Evolutionary conservation across 179 eudicot species (phyloP).

Genomic region (Amaranthus tricolor): DNA sequence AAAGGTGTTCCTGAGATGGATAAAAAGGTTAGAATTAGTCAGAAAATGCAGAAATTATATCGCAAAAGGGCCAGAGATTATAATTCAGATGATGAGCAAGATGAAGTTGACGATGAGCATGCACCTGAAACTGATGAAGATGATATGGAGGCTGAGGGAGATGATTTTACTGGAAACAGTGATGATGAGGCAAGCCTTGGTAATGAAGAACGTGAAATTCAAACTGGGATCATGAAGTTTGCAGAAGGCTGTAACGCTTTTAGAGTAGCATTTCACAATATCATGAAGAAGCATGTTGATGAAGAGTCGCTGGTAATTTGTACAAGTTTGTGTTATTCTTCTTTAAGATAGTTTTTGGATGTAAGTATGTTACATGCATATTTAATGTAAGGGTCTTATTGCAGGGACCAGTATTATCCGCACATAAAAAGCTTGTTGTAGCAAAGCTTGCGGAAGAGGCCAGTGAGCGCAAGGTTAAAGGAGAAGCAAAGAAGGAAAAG

Average conservation of each 20-base stretch:
- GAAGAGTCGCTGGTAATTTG: constrained; percentile 57
- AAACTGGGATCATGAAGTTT: constrained; percentile 57
- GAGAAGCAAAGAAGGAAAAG: constrained; percentile 73
- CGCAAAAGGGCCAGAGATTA: constrained; percentile 70
- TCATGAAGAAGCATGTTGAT: constrained; percentile 44
- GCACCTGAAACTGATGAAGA: constrained; percentile 18
- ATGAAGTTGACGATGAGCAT: constrained; percentile 17
- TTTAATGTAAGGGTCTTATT: constrained; percentile 20
- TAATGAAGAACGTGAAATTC: constrained; percentile 51
- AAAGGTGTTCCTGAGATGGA: constrained; percentile 44
- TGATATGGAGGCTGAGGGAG: constrained; percentile 12
- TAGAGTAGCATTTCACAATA: constrained; percentile 59
- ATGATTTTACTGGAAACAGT: constrained; percentile 24
- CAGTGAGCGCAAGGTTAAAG: constrained; percentile 58
- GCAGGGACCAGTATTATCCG: constrained; percentile 95
- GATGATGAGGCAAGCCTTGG: constrained; percentile 35
- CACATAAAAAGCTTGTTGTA: constrained; percentile 66
- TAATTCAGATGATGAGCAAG: constrained; percentile 48
- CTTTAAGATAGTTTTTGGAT: not conserved
- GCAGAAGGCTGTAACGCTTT: constrained; percentile 70
- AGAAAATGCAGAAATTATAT: constrained; percentile 48
- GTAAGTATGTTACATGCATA: not conserved
- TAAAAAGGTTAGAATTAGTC: constrained; percentile 48
- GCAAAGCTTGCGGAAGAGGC: constrained; percentile 93
- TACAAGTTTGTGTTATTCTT: not conserved